Base-by-base conservation (phyloP, 768 basidiomycete species). In the Lentinus brumalis region DNA sequence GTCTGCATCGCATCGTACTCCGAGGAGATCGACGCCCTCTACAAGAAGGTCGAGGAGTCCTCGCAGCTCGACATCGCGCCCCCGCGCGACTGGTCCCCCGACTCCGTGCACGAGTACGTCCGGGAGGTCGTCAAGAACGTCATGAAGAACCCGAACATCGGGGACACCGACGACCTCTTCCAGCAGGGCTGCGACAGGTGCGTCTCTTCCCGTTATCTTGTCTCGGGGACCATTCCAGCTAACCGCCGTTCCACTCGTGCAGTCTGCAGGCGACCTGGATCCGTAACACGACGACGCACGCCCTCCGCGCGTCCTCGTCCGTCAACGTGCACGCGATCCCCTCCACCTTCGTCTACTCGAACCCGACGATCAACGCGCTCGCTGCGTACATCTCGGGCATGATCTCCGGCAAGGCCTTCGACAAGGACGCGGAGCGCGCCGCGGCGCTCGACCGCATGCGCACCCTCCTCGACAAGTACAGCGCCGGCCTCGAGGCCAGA, bases 151-250 rank as follows among this genome's bases (percentile, higher is more conserved):
- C 40, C 55, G 0, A 75, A 53, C 54, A 50, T 77, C n/a, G 52
- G 50, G 8, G 78, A 79, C 57, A 64, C 69, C 3, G 77, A 74
- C 18, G 76, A 79, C 42, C 57, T 81, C 21, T 79, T 80, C 59
- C 73, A 76, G 47, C 57, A 73, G 32, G 79, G 79, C 2, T 77
- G 77, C 50, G 77, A 79, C 58, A 78, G 77, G 76, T 77, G 50
- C 11, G 35, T 7, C 35, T 7, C 11, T 35, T 35, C 35, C 35
- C 6, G 35, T 3, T 3, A 26, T 2, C 21, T 26, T 26, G 21
- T 2, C 1, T 26, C 21, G 21, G 21, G 21, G 21, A 26, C 21
- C 21, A 26, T 2, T 26, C 21, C 21, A 26, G 21, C 21, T 26
- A 2, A 26, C 21, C 21, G 21, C 21, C 21, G 21, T 26, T 26